phyloP scores from a whole-genome alignment of 495 filamentous ascomycete genomes.

The Aspergillus mulundensis region DNA sequence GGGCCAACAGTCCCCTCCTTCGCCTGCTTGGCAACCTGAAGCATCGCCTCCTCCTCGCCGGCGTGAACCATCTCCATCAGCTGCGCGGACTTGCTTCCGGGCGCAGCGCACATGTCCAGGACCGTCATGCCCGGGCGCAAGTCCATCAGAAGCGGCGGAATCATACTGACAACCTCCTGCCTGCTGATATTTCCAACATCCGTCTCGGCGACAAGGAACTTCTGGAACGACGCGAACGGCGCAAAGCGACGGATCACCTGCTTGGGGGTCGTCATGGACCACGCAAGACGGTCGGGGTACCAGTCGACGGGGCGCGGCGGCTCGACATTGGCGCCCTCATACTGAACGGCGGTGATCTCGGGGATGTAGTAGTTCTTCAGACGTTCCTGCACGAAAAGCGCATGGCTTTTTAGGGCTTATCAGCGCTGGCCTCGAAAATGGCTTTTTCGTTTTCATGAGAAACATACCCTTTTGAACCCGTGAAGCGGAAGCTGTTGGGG shows the following conservation, averaged over 20 bases:
- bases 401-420: constrained; percentile 67
- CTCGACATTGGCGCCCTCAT: constrained; percentile 75
- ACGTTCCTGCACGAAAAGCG: constrained; percentile 77
- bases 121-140: constrained; percentile 85
- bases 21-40: constrained; percentile 51
- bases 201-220: constrained; percentile 96
- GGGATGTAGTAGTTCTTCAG: constrained; percentile 86
- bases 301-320: constrained; percentile 76
- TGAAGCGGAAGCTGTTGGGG: constrained; percentile 95
- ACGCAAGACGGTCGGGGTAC: constrained; percentile 92
- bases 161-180: constrained; percentile 98
- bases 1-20: constrained; percentile 46
- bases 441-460: no score
- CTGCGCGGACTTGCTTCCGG: constrained; percentile 94
- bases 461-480: constrained; percentile 77
- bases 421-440: background rate
- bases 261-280: constrained; percentile 95
- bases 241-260: constrained; percentile 84
- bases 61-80: constrained; percentile 89
- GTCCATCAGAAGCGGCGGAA: constrained; percentile 91
- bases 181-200: constrained; percentile 94
- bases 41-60: constrained; percentile 81
- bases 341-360: constrained; percentile 73
- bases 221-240: constrained; percentile 92
- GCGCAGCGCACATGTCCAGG: constrained; percentile 92